Conservation (phyloP, 2,329 filamentous ascomycete genomes). For the Diaporthe batatas region DNA sequence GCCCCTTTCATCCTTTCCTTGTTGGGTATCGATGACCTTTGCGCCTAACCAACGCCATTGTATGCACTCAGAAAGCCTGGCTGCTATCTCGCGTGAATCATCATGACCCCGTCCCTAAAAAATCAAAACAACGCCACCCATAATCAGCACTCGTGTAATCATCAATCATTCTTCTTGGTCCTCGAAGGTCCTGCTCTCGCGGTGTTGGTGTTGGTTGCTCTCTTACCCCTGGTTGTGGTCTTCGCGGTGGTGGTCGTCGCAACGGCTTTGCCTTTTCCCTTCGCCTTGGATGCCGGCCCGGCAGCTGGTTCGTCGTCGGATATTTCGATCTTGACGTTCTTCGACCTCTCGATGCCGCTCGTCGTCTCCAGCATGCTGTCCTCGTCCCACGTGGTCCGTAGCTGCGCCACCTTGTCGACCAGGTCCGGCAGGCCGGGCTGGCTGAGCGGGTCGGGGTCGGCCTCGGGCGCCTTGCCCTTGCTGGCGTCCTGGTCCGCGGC, state of each 20-base stretch:
- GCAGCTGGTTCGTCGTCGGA: conserved; percentile 41
- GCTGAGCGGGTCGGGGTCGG: conserved; percentile 35
- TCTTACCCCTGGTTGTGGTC: conserved; percentile 39
- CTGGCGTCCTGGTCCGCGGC: conserved; percentile 36
- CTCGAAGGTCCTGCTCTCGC: conserved; percentile 34
- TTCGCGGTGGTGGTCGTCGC: conserved; percentile 33
- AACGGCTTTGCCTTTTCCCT: conserved; percentile 47
- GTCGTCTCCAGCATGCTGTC: conserved; percentile 51
- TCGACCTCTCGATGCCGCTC: conserved; percentile 46
- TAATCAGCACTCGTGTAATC: conserved; percentile 38
- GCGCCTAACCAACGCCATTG: conserved; percentile 34
- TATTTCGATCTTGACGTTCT: conserved; percentile 46
- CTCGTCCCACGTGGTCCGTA: conserved; percentile 49
- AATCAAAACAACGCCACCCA: conserved; percentile 36
- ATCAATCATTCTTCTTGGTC: conserved; percentile 37
- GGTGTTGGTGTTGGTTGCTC: conserved; percentile 35
- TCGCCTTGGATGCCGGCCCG: conserved; percentile 43
- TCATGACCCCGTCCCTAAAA: conserved; percentile 32
- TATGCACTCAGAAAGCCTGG: conserved; percentile 26
- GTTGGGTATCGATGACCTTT: conserved; percentile 39
- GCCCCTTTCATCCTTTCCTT: not conserved
- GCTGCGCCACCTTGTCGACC: conserved; percentile 41
- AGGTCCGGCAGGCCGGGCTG: conserved; percentile 37
- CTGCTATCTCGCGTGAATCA: not conserved
- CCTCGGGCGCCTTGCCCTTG: conserved; percentile 45